Conservation (phyloP, 108 stramenopile genomes). For the Parmales sp. region DNA sequence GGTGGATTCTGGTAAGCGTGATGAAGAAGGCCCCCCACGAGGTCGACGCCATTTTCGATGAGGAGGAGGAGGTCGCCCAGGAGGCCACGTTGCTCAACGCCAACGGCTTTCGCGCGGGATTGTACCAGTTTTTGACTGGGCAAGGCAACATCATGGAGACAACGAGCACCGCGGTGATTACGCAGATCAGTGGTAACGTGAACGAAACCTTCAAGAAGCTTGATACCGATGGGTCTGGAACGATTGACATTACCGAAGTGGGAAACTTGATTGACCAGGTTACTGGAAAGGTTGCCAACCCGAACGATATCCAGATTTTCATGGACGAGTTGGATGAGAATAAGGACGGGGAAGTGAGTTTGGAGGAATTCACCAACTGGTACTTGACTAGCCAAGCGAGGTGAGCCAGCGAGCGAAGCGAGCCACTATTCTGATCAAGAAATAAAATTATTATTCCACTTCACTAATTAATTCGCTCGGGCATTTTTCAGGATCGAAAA, state of each 20-base stretch:
- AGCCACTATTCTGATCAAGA: no score
- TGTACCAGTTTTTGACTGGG: constrained; percentile 6
- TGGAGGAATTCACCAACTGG: constrained; percentile 10
- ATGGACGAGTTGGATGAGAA: constrained; percentile 10
- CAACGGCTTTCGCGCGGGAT: constrained; percentile 11
- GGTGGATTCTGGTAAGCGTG: background rate
- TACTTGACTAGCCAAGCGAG: constrained; percentile 8
- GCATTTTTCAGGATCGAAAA: no score
- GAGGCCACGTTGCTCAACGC: background rate
- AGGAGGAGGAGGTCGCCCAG: background rate
- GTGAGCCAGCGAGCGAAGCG: no score
- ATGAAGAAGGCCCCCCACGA: background rate
- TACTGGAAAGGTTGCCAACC: background rate
- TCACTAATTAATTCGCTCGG: no score
- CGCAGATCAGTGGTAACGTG: constrained; percentile 14
- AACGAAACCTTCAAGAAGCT: constrained; percentile 15
- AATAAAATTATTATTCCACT: no score
- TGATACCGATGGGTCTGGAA: constrained; percentile 1
- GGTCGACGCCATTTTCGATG: background rate
- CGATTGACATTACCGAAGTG: constrained; percentile 6
- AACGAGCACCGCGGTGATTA: background rate
- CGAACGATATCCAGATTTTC: background rate
- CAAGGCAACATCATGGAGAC: background rate
- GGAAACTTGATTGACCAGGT: background rate
- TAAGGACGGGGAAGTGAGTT: background rate